Evolutionary conservation across 768 basidiomycete species (phyloP), one percentile per base, ranked within the genome.

Genomic region (Gymnopilus junonius): DNA sequence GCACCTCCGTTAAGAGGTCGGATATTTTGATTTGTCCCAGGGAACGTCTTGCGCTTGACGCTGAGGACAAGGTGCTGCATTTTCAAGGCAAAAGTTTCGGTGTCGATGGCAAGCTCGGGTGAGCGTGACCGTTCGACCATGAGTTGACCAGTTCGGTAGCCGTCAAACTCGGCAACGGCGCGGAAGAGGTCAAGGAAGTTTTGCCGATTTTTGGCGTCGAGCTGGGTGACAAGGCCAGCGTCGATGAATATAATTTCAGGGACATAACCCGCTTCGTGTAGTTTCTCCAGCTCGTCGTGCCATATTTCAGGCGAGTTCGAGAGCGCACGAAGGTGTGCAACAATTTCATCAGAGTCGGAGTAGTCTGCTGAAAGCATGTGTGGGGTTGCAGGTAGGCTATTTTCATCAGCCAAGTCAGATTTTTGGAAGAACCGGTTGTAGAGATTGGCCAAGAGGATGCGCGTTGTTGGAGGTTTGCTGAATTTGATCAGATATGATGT

Each of bases 401-500:
- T 68, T 37, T 65, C 54, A 46, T 72, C 65, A 34, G 65, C 43
- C 25, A 61, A 51, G 27, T 71, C 48, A 10, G 48, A 55, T 32
- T 69, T 73, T 61, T 75, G 74, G 76, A 89, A 85, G 62, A 89
- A 69, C 51, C 83, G 78, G 63, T 79, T 73, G 68, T 87, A 85
- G 55, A 94, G 76, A 67, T 85, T 87, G 65, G 80, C 76, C 42
- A 94, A 75, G 48, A 93, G 79, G 68, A 87, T 81, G 45, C 80
- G 76, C 0, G 93, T 91, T 0, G 87, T 84, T 8, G 91, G 86
- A 0, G 94, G 94, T 73, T 92, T 93, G 71, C 87, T 90, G 79
- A 99, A 99, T 73, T 97, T 97, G 80, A 99, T 87, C 90, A n/a
- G n/a, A n/a, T n/a, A 97, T 93, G 76, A 98, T 96, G 74, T 99